phyloP scores from a whole-genome alignment of 305 asterid species.

The Rubia occidens region DNA sequence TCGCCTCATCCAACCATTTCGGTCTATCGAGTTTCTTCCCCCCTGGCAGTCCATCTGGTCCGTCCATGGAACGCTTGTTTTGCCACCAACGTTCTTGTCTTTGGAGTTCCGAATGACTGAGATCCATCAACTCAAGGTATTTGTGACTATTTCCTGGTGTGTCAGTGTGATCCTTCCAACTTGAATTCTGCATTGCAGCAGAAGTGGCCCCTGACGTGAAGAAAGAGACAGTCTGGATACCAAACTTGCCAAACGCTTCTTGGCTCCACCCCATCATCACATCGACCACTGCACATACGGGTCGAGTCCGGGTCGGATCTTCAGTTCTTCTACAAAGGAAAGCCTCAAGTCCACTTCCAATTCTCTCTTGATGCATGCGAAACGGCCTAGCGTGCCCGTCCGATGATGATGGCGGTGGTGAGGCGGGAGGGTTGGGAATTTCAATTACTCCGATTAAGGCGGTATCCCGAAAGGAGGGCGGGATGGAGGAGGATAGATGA shows the following conservation, averaged over 20 bases:
- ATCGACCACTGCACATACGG: slow-evolving; percentile 49
- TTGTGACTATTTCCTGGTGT: slow-evolving; percentile 33
- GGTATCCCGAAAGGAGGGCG: slow-evolving; percentile 29
- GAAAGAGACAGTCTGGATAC: slow-evolving; percentile 37
- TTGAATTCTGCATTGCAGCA: slow-evolving; percentile 50
- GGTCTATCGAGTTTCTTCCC: slow-evolving; percentile 20
- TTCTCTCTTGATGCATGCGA: slow-evolving; percentile 13
- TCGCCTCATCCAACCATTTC: slow-evolving; percentile 45
- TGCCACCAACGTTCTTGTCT: slow-evolving; percentile 1
- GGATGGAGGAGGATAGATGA: slow-evolving; percentile 52
- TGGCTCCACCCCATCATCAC: slow-evolving; percentile 63
- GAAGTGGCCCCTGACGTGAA: slow-evolving; percentile 53
- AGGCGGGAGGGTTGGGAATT: slow-evolving; percentile 22
- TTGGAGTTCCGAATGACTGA: slow-evolving; percentile 32
- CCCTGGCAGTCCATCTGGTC: neutral
- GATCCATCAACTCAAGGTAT: slow-evolving; percentile 41
- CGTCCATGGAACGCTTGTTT: neutral
- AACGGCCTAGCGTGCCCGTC: neutral
- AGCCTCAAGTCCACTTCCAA: slow-evolving; percentile 38
- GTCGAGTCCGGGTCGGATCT: slow-evolving; percentile 25
- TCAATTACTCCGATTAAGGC: slow-evolving; percentile 29
- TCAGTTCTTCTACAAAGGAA: slow-evolving; percentile 27
- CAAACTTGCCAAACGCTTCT: slow-evolving; percentile 33
- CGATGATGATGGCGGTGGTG: slow-evolving; percentile 1
- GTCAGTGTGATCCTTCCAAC: slow-evolving; percentile 39